Conservation (phyloP, 352 stramenopile genomes). For the Phytophthora nicotianae region DNA sequence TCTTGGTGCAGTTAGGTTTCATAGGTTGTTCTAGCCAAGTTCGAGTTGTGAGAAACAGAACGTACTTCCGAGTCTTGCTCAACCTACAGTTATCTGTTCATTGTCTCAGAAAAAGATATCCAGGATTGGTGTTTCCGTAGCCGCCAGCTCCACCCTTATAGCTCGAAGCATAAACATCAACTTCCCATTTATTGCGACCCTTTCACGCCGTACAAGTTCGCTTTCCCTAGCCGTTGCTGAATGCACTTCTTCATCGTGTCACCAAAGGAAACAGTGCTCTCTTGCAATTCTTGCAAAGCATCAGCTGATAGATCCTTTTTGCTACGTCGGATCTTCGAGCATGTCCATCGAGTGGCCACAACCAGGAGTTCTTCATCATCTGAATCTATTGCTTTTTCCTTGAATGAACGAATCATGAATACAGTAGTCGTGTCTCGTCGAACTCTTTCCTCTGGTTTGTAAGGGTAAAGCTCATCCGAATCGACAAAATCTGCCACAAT, state of each 20-base stretch:
- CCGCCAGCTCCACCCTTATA: too few species aligned
- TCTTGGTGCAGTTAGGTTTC: too few species aligned
- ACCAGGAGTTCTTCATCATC: constrained; percentile 28
- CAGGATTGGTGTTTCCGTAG: too few species aligned
- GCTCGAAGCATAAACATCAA: too few species aligned
- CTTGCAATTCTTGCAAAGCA: constrained; percentile 19
- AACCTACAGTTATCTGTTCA: too few species aligned
- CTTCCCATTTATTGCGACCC: constrained; percentile 3
- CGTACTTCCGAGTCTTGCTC: too few species aligned
- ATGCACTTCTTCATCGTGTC: constrained; percentile 37
- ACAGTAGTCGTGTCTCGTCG: constrained; percentile 40
- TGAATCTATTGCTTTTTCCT: neutral
- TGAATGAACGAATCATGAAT: constrained; percentile 31
- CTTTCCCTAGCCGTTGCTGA: constrained; percentile 19
- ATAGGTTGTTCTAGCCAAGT: too few species aligned
- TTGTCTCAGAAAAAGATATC: too few species aligned
- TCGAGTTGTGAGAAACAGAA: too few species aligned
- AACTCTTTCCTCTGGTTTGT: constrained; percentile 34
- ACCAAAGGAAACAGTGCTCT: constrained; percentile 29
- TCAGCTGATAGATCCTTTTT: constrained; percentile 20
- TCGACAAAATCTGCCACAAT: constrained; percentile 40
- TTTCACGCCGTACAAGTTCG: neutral
- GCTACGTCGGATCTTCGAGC: constrained; percentile 22
- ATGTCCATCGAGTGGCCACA: constrained; percentile 31
- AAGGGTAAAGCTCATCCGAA: constrained; percentile 50